These are phyloP conservation scores for Lasiosphaeria ovina DNA, from an alignment of 495 filamentous ascomycete genomes.

Conservation along the genomic window DNA sequence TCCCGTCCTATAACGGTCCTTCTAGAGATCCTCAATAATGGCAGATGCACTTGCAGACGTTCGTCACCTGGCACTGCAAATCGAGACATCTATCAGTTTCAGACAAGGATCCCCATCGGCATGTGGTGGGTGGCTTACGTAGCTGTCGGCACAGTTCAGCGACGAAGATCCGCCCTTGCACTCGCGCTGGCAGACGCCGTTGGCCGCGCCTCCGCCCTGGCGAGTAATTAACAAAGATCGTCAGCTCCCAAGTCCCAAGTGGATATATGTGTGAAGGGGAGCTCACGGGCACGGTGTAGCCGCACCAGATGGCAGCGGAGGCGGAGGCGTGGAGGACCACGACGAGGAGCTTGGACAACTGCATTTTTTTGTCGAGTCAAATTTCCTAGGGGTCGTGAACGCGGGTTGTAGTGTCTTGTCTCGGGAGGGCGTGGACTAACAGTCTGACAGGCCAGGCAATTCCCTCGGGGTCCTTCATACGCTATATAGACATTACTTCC, in stretches of 20 bases:
- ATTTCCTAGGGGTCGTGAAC: too few species aligned
- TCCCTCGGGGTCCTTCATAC: too few species aligned
- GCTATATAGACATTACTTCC: too few species aligned
- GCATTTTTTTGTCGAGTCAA: slow-evolving; percentile 1
- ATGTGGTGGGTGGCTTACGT: neutral
- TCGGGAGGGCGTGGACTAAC: too few species aligned
- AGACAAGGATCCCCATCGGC: neutral
- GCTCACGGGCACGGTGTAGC: neutral
- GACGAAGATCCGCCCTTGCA: neutral
- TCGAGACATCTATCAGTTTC: neutral
- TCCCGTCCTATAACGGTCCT: too few species aligned
- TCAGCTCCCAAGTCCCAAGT: neutral
- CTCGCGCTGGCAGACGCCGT: neutral
- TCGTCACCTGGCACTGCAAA: neutral
- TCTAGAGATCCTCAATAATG: neutral
- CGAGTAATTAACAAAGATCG: neutral
- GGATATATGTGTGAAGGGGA: neutral
- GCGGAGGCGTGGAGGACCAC: neutral
- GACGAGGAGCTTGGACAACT: neutral
- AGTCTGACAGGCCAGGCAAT: too few species aligned
- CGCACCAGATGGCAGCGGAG: neutral
- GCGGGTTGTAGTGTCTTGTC: too few species aligned
- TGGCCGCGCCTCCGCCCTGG: neutral
- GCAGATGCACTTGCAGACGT: neutral
- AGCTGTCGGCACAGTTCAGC: neutral